These are phyloP conservation scores for Akanthomyces dipterigenus DNA, from an alignment of 2,329 filamentous ascomycete species.

Conservation along the genomic window DNA sequence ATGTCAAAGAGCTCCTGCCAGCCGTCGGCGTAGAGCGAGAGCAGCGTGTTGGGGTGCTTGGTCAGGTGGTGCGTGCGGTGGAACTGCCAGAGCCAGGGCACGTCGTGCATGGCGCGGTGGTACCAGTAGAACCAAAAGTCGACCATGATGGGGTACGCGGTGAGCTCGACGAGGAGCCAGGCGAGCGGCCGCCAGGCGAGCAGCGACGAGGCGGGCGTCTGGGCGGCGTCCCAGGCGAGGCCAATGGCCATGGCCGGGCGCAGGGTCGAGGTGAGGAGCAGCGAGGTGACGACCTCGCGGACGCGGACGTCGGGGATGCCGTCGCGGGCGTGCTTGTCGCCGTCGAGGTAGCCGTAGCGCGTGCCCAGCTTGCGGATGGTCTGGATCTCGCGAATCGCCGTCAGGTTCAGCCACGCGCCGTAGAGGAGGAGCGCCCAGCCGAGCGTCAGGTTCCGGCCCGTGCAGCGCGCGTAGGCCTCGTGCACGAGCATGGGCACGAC, in stretches of 20 bases:
- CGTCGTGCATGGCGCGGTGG: conserved; percentile 35
- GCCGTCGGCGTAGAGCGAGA: conserved; percentile 33
- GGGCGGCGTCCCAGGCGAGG: conserved; percentile 21
- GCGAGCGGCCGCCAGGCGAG: conserved; percentile 18
- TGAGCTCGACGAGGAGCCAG: conserved; percentile 32
- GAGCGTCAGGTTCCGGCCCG: conserved; percentile 25
- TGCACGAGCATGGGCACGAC: conserved; percentile 31
- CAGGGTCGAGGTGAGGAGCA: conserved; percentile 26
- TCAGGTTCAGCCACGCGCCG: conserved; percentile 30
- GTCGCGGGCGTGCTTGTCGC: conserved; percentile 36
- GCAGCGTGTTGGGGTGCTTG: conserved; percentile 36
- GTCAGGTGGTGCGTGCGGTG: conserved; percentile 39
- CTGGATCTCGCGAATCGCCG: conserved; percentile 32
- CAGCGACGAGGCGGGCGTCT: conserved; percentile 13
- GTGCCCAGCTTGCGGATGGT: conserved; percentile 32
- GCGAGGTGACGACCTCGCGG: conserved; percentile 24
- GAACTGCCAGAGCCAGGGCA: conserved; percentile 32
- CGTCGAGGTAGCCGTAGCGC: conserved; percentile 34
- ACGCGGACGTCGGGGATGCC: conserved; percentile 34
- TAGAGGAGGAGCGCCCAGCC: conserved; percentile 27
- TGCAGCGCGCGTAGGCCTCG: conserved; percentile 26
- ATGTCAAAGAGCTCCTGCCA: conserved; percentile 38
- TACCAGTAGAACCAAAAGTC: conserved; percentile 41
- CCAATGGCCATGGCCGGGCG: conserved; percentile 28
- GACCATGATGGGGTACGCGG: conserved; percentile 34